Evolutionary conservation across 1,139 yeast species (phyloP).

Genomic region (Diutina pseudorugosa): DNA sequence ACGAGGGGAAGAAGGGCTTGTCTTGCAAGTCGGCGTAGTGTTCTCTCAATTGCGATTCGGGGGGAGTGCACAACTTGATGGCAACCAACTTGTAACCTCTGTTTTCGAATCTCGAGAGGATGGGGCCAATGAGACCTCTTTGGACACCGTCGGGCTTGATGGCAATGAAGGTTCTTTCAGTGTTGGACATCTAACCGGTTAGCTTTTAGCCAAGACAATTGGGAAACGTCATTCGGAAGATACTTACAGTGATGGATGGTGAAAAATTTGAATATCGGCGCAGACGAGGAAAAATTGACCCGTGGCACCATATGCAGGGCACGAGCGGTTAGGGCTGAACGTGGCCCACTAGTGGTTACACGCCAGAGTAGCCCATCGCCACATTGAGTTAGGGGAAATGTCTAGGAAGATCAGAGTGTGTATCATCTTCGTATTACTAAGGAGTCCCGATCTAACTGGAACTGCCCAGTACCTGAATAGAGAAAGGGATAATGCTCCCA

Average conservation of each 20-base stretch:
- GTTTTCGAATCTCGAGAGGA: constrained; percentile 89
- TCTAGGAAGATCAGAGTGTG: no score
- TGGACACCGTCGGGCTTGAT: constrained; percentile 99
- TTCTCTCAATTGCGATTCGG: constrained; percentile 77
- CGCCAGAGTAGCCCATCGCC: no score
- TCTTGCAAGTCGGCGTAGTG: constrained; percentile 93
- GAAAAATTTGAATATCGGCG: constrained; percentile 2
- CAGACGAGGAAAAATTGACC: neutral
- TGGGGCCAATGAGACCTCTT: constrained; percentile 89
- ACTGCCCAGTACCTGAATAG: no score
- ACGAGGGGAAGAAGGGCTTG: constrained; percentile 96
- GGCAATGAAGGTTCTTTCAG: constrained; percentile 97
- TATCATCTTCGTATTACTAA: no score
- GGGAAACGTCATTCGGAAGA: neutral
- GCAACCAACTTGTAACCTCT: constrained; percentile 97
- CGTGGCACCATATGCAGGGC: neutral
- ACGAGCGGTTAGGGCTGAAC: neutral
- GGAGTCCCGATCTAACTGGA: no score
- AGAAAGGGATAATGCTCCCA: no score
- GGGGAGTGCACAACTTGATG: constrained; percentile 82
- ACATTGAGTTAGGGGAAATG: no score
- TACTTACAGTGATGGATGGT: neutral
- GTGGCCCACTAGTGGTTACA: neutral
- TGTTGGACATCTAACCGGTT: constrained; percentile 24
- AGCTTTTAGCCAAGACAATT: neutral